phyloP scores from a whole-genome alignment of 768 basidiomycete species.

The Favolaschia claudopus region DNA sequence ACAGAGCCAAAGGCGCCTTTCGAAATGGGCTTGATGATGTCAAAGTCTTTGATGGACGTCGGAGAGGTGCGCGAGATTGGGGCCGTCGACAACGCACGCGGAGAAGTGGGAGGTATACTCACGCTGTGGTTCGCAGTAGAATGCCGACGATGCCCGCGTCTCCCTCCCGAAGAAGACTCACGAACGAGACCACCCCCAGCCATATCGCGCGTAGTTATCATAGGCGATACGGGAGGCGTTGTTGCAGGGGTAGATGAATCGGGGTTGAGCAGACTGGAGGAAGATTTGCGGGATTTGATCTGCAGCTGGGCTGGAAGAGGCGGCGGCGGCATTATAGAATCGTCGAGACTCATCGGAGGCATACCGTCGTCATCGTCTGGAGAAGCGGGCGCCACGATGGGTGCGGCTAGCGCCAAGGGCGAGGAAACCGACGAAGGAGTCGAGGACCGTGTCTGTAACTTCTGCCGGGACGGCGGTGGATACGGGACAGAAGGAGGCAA shows the following conservation, averaged over 20 bases:
- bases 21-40: slow-evolving; percentile 98
- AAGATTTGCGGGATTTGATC: slow-evolving; percentile 70
- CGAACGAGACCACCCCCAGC: slow-evolving; percentile 52
- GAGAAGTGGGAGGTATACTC: slow-evolving; percentile 74
- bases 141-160: slow-evolving; percentile 72
- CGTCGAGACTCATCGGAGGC: slow-evolving; percentile 74
- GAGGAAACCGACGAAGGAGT: slow-evolving; percentile 91
- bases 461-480: slow-evolving; percentile 44
- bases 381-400: slow-evolving; percentile 75
- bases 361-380: slow-evolving; percentile 70
- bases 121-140: slow-evolving; percentile 74
- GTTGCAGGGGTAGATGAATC: no score
- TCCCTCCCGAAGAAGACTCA: slow-evolving; percentile 56
- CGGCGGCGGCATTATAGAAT: slow-evolving; percentile 37
- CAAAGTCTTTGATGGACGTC: slow-evolving; percentile 98
- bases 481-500: slow-evolving; percentile 33
- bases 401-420: slow-evolving; percentile 83
- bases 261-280: slow-evolving; percentile 70
- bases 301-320: slow-evolving; percentile 35
- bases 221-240: slow-evolving; percentile 81
- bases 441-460: slow-evolving; percentile 79
- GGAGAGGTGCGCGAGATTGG: slow-evolving; percentile 82
- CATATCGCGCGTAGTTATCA: slow-evolving; percentile 44
- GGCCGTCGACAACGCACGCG: slow-evolving; percentile 80
- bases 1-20: slow-evolving; percentile 99